phyloP scores from a whole-genome alignment of 2,329 filamentous ascomycete species.

The Uncinocarpus reesii region DNA sequence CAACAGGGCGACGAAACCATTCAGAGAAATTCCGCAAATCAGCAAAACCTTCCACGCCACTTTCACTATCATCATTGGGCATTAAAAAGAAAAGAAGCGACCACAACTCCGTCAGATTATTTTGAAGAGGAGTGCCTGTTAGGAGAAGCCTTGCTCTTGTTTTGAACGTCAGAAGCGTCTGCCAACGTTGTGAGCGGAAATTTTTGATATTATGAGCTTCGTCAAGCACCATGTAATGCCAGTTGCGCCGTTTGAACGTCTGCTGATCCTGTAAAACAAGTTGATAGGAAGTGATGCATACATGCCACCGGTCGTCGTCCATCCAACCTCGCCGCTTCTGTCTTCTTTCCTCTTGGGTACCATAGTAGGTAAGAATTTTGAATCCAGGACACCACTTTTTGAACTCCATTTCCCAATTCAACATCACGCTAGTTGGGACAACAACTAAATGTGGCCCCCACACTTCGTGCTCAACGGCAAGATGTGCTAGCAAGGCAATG shows the following conservation, averaged over 20 bases:
- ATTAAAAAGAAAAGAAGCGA: constrained; percentile 93
- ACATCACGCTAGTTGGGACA: constrained; percentile 94
- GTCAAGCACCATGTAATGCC: constrained; percentile 97
- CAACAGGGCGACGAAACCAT: constrained; percentile 90
- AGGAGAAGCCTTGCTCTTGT: constrained; percentile 77
- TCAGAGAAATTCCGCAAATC: constrained; percentile 93
- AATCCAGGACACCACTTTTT: constrained; percentile 97
- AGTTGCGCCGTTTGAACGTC: constrained; percentile 80
- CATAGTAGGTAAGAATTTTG: constrained; percentile 96
- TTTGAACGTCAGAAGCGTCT: constrained; percentile 86
- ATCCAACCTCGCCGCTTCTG: constrained; percentile 88
- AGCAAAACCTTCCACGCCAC: constrained; percentile 79
- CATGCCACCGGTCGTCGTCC: constrained; percentile 88
- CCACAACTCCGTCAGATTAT: constrained; percentile 95
- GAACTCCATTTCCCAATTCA: constrained; percentile 99
- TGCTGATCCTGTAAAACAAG: constrained; percentile 88
- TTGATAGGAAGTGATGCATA: constrained; percentile 95
- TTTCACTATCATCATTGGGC: constrained; percentile 64
- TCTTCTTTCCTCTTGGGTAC: constrained; percentile 82
- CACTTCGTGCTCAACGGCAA: constrained; percentile 78
- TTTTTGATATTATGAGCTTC: constrained; percentile 99
- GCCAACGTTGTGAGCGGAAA: constrained; percentile 95
- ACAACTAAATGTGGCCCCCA: constrained; percentile 96
- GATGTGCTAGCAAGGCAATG: constrained; percentile 81
- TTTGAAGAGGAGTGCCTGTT: constrained; percentile 91